These are phyloP conservation scores for Tolypocladium amazonense DNA, from an alignment of 2,329 filamentous ascomycete species.

Conservation along the genomic window DNA sequence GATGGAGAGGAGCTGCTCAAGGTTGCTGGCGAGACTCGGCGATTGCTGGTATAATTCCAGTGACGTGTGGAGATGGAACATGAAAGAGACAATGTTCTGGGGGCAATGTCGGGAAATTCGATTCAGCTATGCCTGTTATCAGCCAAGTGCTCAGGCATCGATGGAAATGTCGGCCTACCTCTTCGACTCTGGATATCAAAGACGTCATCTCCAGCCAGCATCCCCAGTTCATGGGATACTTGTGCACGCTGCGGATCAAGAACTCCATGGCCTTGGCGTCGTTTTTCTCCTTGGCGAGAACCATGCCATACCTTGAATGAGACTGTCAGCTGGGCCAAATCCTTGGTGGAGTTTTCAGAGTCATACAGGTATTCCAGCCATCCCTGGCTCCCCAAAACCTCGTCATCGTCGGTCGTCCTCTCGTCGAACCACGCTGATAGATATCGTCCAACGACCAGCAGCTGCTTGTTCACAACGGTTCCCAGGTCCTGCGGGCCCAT, in stretches of 20 bases:
- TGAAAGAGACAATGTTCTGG: constrained; percentile 82
- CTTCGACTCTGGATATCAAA: constrained; percentile 68
- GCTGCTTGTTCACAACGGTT: constrained; percentile 73
- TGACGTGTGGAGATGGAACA: constrained; percentile 86
- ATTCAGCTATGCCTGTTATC: constrained; percentile 46
- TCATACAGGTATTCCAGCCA: constrained; percentile 76
- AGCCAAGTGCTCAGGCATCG: background rate
- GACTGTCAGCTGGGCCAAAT: background rate
- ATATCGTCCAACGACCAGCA: constrained; percentile 63
- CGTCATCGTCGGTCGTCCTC: constrained; percentile 45
- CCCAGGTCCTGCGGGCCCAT: constrained; percentile 87
- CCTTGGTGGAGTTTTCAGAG: background rate
- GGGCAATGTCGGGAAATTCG: constrained; percentile 64
- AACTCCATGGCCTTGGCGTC: constrained; percentile 75
- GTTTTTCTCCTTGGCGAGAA: constrained; percentile 83
- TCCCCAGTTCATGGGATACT: constrained; percentile 94
- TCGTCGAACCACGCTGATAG: constrained; percentile 74
- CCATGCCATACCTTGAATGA: constrained; percentile 64
- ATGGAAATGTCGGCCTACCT: constrained; percentile 43
- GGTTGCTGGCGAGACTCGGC: constrained; percentile 59
- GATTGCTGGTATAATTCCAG: constrained; percentile 87
- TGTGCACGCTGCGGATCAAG: constrained; percentile 77
- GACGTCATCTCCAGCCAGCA: constrained; percentile 89
- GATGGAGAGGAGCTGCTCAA: constrained; percentile 69
- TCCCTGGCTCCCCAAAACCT: constrained; percentile 62